phyloP scores from a whole-genome alignment of 768 basidiomycete species.

The Brasilioporus rufonigricans region DNA sequence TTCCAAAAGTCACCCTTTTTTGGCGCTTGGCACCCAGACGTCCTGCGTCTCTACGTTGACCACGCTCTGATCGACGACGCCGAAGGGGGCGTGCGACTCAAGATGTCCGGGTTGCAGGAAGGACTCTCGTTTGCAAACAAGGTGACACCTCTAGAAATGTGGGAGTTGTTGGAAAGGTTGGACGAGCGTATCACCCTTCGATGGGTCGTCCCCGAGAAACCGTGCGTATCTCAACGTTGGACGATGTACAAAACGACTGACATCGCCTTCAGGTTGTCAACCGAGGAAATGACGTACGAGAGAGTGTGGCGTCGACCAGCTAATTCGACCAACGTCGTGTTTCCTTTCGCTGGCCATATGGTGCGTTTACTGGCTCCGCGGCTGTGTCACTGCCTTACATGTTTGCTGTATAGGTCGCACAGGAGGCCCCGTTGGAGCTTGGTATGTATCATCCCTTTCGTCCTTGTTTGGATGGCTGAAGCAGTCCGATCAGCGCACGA shows the following conservation, averaged over 20 bases:
- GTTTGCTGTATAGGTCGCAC: constrained; percentile 20
- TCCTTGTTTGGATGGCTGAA: not conserved
- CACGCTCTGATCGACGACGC: constrained; percentile 43
- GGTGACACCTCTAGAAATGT: constrained; percentile 20
- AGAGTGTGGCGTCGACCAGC: constrained; percentile 31
- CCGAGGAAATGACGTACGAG: constrained; percentile 9
- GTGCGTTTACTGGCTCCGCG: constrained; percentile 14
- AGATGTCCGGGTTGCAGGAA: constrained; percentile 67
- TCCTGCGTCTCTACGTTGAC: constrained; percentile 58
- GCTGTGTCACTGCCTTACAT: not conserved
- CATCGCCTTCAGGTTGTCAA: constrained; percentile 10
- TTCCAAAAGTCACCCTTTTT: constrained; percentile 67
- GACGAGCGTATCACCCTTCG: constrained; percentile 26
- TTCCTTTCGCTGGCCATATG: constrained; percentile 28
- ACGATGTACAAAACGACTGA: not conserved
- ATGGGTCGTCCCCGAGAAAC: constrained; percentile 28
- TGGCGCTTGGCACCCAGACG: constrained; percentile 61
- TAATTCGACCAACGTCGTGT: constrained; percentile 29
- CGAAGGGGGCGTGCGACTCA: constrained; percentile 50
- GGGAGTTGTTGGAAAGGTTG: constrained; percentile 27
- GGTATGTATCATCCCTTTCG: constrained; percentile 14
- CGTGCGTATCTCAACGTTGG: constrained; percentile 6
- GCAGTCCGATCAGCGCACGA: constrained; percentile 19
- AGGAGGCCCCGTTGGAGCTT: constrained; percentile 30
- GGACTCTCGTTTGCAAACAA: constrained; percentile 56